Conservation (phyloP, 306 rosid species). For the Canavalia ensiformis region DNA sequence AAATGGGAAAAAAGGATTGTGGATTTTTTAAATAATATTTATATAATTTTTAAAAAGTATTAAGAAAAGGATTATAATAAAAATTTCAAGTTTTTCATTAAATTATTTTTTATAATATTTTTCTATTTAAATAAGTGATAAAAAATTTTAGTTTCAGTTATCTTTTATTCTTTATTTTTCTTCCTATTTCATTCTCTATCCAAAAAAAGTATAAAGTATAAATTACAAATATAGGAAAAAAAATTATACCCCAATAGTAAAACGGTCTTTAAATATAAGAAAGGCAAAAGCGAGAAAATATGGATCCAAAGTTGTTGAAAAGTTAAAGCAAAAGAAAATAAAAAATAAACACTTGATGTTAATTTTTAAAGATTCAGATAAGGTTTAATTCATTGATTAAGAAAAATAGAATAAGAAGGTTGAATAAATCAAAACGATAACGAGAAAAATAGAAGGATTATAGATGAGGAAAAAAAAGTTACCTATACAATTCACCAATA, state of each 20-base stretch:
- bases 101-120: too few relatives aligned
- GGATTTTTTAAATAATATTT: too few relatives aligned
- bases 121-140: too few relatives aligned
- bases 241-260: neutral
- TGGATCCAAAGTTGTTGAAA: conserved; percentile 13
- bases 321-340: conserved; percentile 8
- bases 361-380: neutral
- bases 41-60: too few relatives aligned
- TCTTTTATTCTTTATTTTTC: too few relatives aligned
- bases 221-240: neutral
- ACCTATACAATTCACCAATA: neutral
- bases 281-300: neutral
- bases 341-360: neutral
- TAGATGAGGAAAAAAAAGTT: neutral
- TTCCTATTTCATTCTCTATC: too few relatives aligned
- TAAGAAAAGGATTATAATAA: too few relatives aligned
- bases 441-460: neutral
- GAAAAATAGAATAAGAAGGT: neutral
- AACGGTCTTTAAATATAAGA: neutral
- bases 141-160: too few relatives aligned
- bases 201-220: too few relatives aligned
- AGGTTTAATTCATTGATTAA: neutral
- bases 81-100: too few relatives aligned
- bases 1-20: too few relatives aligned
- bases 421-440: neutral